Evolutionary conservation across 106 monocot genomes (phyloP).

Genomic region (Vanilla planifolia): DNA sequence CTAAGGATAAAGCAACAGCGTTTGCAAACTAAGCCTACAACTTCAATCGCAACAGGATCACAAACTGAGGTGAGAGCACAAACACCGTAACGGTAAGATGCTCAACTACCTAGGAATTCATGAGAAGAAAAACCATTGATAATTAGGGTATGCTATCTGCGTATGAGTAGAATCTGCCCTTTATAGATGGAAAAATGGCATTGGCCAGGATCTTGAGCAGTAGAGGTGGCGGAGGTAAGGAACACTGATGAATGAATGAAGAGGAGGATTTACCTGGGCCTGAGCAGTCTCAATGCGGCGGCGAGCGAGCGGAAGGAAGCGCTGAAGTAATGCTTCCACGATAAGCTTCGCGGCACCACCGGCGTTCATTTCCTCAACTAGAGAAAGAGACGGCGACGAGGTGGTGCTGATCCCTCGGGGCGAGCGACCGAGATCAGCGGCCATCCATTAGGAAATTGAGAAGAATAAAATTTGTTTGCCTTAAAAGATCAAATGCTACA

Average conservation of each 20-base stretch:
- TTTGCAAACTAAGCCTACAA: background rate
- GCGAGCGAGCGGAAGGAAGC: conserved; percentile 90
- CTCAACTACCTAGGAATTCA: background rate
- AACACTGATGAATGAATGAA: background rate
- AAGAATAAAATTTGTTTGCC: no score
- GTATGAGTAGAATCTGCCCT: background rate
- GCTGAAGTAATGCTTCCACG: conserved; percentile 91
- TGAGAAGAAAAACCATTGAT: background rate
- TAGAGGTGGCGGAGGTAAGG: background rate
- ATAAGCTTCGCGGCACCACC: conserved; percentile 90
- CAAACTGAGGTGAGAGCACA: background rate
- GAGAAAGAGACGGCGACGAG: background rate
- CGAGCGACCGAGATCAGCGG: no score
- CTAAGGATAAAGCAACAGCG: background rate
- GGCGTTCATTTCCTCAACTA: conserved; percentile 48
- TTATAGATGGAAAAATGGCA: no score
- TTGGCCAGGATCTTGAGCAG: background rate
- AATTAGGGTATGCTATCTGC: background rate
- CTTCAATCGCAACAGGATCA: background rate
- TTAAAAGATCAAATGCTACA: no score
- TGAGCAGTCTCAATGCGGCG: conserved; percentile 98
- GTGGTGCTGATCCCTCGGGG: no score
- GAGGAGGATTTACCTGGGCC: conserved; percentile 54
- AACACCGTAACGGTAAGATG: background rate
- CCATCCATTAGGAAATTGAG: no score